Percentiles rank a stretch among this genome's conserved stretches.
These are phyloP conservation scores for Citrullus colocynthis DNA, from an alignment of 306 rosid genomes.

Conservation along the genomic window DNA sequence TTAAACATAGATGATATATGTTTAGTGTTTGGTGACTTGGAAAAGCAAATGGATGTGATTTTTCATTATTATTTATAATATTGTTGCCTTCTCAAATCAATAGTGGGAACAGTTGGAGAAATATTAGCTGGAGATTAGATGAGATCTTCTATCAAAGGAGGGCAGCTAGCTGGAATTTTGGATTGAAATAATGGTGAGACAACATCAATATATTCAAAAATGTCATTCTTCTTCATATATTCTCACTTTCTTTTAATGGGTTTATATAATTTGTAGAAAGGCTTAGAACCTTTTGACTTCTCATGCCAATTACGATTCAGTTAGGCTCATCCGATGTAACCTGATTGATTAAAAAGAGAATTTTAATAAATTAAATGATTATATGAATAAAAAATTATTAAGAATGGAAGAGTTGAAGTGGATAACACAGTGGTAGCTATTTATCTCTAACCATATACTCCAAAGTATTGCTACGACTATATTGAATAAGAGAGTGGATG, in stretches of 20 bases:
- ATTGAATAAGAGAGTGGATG: too few species aligned
- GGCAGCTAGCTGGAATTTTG: background rate
- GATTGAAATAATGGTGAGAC: background rate
- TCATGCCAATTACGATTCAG: too few species aligned
- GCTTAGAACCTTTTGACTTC: too few species aligned
- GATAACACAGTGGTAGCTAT: too few species aligned
- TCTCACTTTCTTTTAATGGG: background rate
- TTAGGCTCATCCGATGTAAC: too few species aligned
- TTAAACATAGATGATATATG: background rate
- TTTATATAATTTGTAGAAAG: too few species aligned
- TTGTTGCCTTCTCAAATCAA: background rate
- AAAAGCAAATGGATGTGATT: background rate
- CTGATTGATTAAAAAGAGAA: too few species aligned
- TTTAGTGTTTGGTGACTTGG: conserved; percentile 2
- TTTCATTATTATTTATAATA: background rate
- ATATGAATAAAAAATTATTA: too few species aligned
- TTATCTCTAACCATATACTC: too few species aligned
- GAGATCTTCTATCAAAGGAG: background rate
- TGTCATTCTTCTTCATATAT: background rate
- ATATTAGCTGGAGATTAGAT: background rate
- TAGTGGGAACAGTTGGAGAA: background rate
- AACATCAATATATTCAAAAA: background rate
- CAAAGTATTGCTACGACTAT: too few species aligned
- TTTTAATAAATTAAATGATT: too few species aligned
- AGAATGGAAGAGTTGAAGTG: too few species aligned